Evolutionary conservation across 139 green algal genomes (phyloP).

Genomic region (Auxenochlorella pyrenoidosa): DNA sequence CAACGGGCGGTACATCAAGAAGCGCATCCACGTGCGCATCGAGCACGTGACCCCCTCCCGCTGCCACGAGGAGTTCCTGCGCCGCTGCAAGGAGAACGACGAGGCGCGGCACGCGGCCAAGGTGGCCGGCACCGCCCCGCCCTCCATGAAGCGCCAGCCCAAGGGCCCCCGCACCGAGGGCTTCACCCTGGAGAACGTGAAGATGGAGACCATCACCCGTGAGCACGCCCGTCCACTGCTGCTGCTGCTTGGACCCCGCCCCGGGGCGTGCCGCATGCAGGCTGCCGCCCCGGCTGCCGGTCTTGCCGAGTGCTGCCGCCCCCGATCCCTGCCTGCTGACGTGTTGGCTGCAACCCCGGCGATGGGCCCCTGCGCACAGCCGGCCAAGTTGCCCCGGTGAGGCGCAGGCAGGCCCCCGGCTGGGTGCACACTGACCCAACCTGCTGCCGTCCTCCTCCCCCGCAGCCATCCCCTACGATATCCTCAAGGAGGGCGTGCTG

Average conservation of each 20-base stretch:
- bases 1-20: constrained; percentile 89
- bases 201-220: constrained; percentile 90
- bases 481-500: constrained; percentile 34
- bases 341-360: too few relatives aligned
- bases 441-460: too few relatives aligned
- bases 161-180: constrained; percentile 75
- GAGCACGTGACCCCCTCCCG: constrained; percentile 94
- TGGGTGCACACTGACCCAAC: too few relatives aligned
- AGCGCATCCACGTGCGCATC: constrained; percentile 98
- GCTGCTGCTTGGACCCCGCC: too few relatives aligned
- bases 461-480: constrained; percentile 36
- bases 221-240: not conserved
- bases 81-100: constrained; percentile 87
- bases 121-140: constrained; percentile 50
- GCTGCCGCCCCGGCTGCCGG: too few relatives aligned
- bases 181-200: constrained; percentile 84
- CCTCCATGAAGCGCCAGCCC: constrained; percentile 78
- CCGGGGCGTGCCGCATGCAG: not conserved
- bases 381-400: too few relatives aligned
- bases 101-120: constrained; percentile 81
- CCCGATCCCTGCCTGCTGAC: too few relatives aligned
- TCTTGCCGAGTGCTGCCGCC: too few relatives aligned
- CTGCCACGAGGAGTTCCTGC: constrained; percentile 97
- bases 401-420: too few relatives aligned
- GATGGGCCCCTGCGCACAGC: too few relatives aligned